Conservation (phyloP, 495 filamentous ascomycete species). For the Coniosporium apollinis region DNA sequence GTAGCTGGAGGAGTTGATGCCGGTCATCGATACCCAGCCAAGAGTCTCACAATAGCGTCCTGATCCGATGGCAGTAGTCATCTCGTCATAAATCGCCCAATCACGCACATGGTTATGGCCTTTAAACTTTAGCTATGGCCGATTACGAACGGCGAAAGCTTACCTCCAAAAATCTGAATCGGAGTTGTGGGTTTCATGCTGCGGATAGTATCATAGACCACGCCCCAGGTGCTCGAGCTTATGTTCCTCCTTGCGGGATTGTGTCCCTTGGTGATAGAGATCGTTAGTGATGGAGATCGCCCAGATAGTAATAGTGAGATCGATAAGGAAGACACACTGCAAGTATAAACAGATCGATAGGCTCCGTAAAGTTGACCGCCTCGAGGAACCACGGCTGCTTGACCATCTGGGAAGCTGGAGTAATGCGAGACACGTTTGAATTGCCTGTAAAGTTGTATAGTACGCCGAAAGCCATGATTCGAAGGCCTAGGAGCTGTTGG, state of each 20-base stretch:
- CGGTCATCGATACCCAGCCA: conserved; percentile 27
- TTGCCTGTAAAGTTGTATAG: conserved; percentile 24
- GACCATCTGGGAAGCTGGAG: conserved; percentile 17
- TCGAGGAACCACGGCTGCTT: conserved; percentile 24
- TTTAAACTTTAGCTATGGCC: too few relatives aligned
- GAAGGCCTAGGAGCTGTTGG: conserved; percentile 8
- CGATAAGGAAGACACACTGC: too few relatives aligned
- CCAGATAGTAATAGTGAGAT: too few relatives aligned
- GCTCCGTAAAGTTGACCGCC: conserved; percentile 19
- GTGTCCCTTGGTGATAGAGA: too few relatives aligned
- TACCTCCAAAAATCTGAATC: conserved; percentile 27
- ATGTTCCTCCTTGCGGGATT: conserved; percentile 17
- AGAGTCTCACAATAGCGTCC: conserved; percentile 29
- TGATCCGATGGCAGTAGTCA: conserved; percentile 23
- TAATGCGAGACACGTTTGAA: conserved; percentile 19
- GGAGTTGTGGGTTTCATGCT: conserved; percentile 19
- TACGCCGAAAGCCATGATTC: conserved; percentile 28
- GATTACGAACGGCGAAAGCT: too few relatives aligned
- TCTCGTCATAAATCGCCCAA: conserved; percentile 23
- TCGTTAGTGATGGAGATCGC: too few relatives aligned
- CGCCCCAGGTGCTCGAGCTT: conserved; percentile 15
- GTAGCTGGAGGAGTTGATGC: conserved; percentile 16
- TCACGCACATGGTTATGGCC: conserved; percentile 26
- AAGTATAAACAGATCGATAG: conserved; percentile 26
- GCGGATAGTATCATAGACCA: conserved; percentile 21